These are phyloP conservation scores for Mucor piriformis DNA, from an alignment of 371 early-diverging fungal genomes.

Conservation along the genomic window DNA sequence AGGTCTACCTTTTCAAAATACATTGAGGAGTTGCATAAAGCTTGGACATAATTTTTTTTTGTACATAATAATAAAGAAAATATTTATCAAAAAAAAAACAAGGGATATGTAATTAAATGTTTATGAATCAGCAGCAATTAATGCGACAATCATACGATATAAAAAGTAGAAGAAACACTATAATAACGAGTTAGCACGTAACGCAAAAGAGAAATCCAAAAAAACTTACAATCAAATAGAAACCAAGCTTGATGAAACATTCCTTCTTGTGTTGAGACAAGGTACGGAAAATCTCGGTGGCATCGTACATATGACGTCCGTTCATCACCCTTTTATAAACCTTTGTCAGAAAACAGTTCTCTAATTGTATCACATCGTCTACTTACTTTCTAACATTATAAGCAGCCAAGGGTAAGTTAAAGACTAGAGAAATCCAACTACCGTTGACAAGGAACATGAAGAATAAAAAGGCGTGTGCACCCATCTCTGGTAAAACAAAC, in stretches of 20 bases:
- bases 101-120: not conserved
- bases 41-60: conserved; percentile 21
- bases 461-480: conserved; percentile 80
- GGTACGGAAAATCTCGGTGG: conserved; percentile 96
- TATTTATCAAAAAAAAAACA: conserved; percentile 1
- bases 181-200: too few relatives aligned
- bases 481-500: conserved; percentile 94
- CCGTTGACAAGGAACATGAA: conserved; percentile 83
- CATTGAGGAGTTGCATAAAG: conserved; percentile 36
- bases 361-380: too few relatives aligned
- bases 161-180: conserved; percentile 90
- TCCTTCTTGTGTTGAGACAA: conserved; percentile 89
- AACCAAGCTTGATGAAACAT: conserved; percentile 92
- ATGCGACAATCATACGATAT: conserved; percentile 75
- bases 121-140: conserved; percentile 63
- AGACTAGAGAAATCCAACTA: conserved; percentile 82
- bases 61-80: not conserved
- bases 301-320: conserved; percentile 90
- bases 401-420: conserved; percentile 86
- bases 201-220: too few relatives aligned
- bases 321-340: conserved; percentile 67
- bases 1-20: conserved; percentile 50
- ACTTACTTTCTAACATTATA: conserved; percentile 87
- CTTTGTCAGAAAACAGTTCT: conserved; percentile 2
- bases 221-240: conserved; percentile 80